phyloP scores from a whole-genome alignment of 371 early-diverging fungal species.

The Syncephalis fuscata region DNA sequence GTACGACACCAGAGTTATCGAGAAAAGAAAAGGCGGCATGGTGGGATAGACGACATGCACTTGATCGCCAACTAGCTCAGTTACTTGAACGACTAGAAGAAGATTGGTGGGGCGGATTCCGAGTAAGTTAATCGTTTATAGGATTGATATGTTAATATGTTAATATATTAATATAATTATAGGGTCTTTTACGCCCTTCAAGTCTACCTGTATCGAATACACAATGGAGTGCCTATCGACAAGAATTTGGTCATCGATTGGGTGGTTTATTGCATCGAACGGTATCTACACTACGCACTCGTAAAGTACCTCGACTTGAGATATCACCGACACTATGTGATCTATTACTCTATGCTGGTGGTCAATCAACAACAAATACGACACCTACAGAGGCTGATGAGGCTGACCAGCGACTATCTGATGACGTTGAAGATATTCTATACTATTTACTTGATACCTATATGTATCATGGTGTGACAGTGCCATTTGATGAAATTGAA shows the following conservation, averaged over 20 bases:
- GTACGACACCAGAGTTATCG: slow-evolving; percentile 19
- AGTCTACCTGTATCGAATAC: slow-evolving; percentile 46
- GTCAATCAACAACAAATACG: slow-evolving; percentile 32
- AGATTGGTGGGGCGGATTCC: slow-evolving; percentile 12
- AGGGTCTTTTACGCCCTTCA: too few species aligned
- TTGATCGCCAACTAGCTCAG: slow-evolving; percentile 45
- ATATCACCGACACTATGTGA: too few species aligned
- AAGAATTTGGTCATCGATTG: slow-evolving; percentile 11
- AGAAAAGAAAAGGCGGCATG: slow-evolving; percentile 46
- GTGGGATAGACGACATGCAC: slow-evolving; percentile 51
- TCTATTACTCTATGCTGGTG: slow-evolving; percentile 18
- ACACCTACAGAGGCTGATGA: slow-evolving; percentile 34
- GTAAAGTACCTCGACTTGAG: too few species aligned
- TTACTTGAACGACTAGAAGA: slow-evolving; percentile 43
- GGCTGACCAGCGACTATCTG: neutral
- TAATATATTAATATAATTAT: too few species aligned
- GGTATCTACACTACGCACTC: slow-evolving; percentile 2
- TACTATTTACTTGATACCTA: slow-evolving; percentile 50
- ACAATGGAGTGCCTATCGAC: slow-evolving; percentile 4
- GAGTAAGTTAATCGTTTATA: too few species aligned
- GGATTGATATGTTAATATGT: too few species aligned
- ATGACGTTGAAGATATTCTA: slow-evolving; percentile 46
- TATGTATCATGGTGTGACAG: slow-evolving; percentile 22
- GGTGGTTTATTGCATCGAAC: slow-evolving; percentile 5
- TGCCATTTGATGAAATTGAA: slow-evolving; percentile 30